phyloP scores from a whole-genome alignment of 176 grass and related monocot genomes.

The Neostapfia colusana region DNA sequence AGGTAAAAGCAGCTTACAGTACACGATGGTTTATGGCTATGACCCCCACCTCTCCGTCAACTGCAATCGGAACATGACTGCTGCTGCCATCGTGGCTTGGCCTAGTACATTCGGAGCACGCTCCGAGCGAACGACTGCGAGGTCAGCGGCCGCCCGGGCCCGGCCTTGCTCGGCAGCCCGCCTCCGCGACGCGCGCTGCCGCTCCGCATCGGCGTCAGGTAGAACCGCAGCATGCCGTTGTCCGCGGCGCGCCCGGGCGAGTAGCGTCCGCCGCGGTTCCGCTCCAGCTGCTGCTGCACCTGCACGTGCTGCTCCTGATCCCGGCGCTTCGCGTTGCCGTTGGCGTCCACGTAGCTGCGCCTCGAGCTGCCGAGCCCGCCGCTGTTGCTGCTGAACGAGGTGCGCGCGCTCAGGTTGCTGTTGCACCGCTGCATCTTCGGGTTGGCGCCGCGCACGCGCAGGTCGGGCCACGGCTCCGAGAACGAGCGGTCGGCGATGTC shows the following conservation, averaged over 20 bases:
- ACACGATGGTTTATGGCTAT: conserved; percentile 40
- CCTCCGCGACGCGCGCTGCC: conserved; percentile 48
- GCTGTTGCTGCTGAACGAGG: conserved; percentile 90
- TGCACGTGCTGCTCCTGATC: conserved; percentile 39
- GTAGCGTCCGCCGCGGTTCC: conserved; percentile 81
- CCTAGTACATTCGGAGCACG: conserved; percentile 75
- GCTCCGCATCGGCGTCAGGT: conserved; percentile 85
- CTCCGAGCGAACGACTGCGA: conserved; percentile 78
- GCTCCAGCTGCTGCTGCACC: conserved; percentile 42
- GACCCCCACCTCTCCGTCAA: background rate
- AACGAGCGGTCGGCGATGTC: conserved; percentile 74
- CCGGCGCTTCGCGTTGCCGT: conserved; percentile 30
- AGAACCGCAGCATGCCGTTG: conserved; percentile 93
- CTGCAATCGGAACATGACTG: conserved; percentile 3
- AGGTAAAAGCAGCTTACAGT: conserved; percentile 41
- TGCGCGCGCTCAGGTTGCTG: conserved; percentile 75
- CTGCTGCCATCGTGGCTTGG: background rate
- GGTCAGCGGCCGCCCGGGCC: conserved; percentile 56
- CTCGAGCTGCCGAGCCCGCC: conserved; percentile 64
- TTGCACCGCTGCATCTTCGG: conserved; percentile 80
- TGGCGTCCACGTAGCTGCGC: conserved; percentile 53
- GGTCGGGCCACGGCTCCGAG: conserved; percentile 80
- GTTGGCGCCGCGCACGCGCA: conserved; percentile 51
- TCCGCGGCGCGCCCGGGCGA: conserved; percentile 57
- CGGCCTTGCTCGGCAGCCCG: conserved; percentile 55